Evolutionary conservation across 2,329 filamentous ascomycete genomes (phyloP), one percentile per base, ranked within the genome.

Genomic region (Pseudogymnoascus sp.): DNA sequence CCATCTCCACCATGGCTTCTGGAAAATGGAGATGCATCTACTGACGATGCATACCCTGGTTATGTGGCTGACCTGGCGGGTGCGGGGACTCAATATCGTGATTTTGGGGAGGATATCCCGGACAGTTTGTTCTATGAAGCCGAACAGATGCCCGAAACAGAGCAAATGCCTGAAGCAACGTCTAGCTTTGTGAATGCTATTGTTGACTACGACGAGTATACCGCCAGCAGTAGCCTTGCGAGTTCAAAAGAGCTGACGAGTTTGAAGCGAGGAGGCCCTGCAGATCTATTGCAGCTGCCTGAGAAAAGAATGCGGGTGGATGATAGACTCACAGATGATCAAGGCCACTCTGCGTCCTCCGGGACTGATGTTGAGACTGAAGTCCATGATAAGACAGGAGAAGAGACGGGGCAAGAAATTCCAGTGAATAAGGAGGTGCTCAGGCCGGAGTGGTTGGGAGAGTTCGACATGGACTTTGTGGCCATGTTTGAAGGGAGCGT

Each of bases 1-100:
- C 75, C 76, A 25, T 75, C 75, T 5, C 72, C 74, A 25, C 73
- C 73, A 23, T 61, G 64, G 11, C 64, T 77, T 11, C 37, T 76
- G 14, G 64, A 61, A 8, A 53, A 44, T n/a, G 33, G 40, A 31
- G 10, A 12, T 6, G 59, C 62, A 31, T 21, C 62, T 60, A 44
- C 40, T 21, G 63, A 62, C 28, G 18, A 63, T 31, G 60, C 12
- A 60, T 35, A 31, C 11, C 42, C 12, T 44, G 60, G 65, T 10
- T 28, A 65, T 16, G 8, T 16, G 25, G 64, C 63, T 18, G 44
- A 38, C 5, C 50, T 50, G 8, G 61, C 59, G 5, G 61, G 62
- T 50, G 6, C 53, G 10, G 18, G 62, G 23, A 60, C 64, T 4
- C 68, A 67, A 12, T 53, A 64, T 1, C 63, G 61, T 14, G 69